Conservation (phyloP, 1,284 basidiomycete genomes). For the Pseudozyma sp. region DNA sequence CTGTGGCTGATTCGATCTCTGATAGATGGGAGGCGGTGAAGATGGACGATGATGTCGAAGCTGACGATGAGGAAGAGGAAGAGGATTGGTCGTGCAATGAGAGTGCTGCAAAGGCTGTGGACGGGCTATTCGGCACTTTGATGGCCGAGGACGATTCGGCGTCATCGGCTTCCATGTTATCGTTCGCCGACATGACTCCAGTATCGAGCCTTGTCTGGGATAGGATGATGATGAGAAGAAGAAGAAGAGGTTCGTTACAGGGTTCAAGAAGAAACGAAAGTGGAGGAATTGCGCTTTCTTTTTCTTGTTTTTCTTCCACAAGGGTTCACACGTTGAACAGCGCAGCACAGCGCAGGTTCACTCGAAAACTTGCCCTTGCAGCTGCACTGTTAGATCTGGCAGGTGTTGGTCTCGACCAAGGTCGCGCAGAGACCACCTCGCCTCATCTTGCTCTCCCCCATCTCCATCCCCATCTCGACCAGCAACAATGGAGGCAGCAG, state of each 20-base stretch:
- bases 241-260: too few species aligned
- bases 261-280: too few species aligned
- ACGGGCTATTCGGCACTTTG: slow-evolving; percentile 41
- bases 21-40: slow-evolving; percentile 15
- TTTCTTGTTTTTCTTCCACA: too few species aligned
- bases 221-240: too few species aligned
- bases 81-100: slow-evolving; percentile 21
- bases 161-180: background rate
- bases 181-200: slow-evolving; percentile 2
- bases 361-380: background rate
- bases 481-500: slow-evolving; percentile 42
- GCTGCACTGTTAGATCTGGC: slow-evolving; percentile 1
- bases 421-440: slow-evolving; percentile 6
- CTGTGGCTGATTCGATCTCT: slow-evolving; percentile 27
- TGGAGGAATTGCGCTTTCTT: too few species aligned
- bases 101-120: slow-evolving; percentile 35
- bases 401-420: slow-evolving; percentile 11
- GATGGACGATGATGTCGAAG: slow-evolving; percentile 8
- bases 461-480: slow-evolving; percentile 5
- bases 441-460: background rate
- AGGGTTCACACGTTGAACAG: too few species aligned
- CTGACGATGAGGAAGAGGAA: slow-evolving; percentile 1
- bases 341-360: too few species aligned
- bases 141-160: background rate
- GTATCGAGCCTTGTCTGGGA: too few species aligned